Conservation (phyloP, 352 stramenopile genomes). For the Pythium aquatile region DNA sequence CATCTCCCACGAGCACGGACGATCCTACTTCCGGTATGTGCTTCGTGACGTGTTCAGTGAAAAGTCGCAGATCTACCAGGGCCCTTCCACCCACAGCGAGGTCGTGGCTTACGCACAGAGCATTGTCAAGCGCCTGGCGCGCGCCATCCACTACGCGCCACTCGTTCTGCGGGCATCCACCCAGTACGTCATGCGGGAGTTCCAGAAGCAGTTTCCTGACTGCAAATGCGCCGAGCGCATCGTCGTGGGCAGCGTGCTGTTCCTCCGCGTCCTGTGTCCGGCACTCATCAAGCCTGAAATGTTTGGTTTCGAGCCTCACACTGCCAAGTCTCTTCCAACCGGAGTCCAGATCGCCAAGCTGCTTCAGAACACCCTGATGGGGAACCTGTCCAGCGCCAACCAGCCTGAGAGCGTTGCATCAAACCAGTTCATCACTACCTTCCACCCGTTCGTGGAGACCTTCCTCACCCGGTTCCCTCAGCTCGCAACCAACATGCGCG, state of each 20-base stretch:
- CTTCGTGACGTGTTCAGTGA: conserved; percentile 75
- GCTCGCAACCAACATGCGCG: conserved; percentile 29
- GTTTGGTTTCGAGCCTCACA: conserved; percentile 69
- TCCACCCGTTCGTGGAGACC: conserved; percentile 57
- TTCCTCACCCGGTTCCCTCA: conserved; percentile 67
- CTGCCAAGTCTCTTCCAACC: conserved; percentile 41
- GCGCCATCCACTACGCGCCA: conserved; percentile 72
- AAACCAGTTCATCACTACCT: conserved; percentile 67
- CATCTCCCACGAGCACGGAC: conserved; percentile 62
- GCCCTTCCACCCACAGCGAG: conserved; percentile 33
- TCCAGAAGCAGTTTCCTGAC: conserved; percentile 62
- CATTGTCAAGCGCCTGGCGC: conserved; percentile 64
- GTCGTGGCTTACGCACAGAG: conserved; percentile 55
- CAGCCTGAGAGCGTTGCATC: conserved; percentile 40
- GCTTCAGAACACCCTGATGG: conserved; percentile 71
- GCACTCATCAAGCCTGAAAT: conserved; percentile 82
- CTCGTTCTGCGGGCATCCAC: conserved; percentile 68
- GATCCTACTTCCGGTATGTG: conserved; percentile 80
- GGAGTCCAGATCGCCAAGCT: conserved; percentile 82
- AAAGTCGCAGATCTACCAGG: conserved; percentile 51
- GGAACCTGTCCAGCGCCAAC: conserved; percentile 47
- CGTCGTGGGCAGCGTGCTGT: conserved; percentile 72
- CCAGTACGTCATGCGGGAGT: conserved; percentile 72
- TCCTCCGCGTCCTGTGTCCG: conserved; percentile 74
- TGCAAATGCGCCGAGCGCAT: conserved; percentile 62